These are phyloP conservation scores for Daldinia loculata DNA, from an alignment of 495 filamentous ascomycete genomes.

Conservation along the genomic window DNA sequence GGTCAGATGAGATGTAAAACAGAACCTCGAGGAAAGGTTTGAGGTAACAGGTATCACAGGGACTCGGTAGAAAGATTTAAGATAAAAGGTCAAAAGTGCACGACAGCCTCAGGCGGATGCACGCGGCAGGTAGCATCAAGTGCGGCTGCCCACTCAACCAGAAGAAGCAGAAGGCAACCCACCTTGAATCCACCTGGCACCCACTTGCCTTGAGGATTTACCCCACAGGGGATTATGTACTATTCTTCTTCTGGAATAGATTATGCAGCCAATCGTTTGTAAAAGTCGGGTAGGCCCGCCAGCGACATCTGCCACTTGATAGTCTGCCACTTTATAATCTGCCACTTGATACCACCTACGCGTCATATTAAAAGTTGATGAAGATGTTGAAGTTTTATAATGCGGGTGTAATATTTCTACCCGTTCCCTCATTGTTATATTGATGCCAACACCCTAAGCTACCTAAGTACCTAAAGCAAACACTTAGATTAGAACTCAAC, in stretches of 20 bases:
- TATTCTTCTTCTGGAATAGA: not conserved
- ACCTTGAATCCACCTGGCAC: slow-evolving; percentile 15
- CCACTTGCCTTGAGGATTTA: slow-evolving; percentile 6
- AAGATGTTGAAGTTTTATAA: too few relatives aligned
- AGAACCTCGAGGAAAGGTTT: slow-evolving; percentile 2
- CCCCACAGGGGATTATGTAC: slow-evolving; percentile 20
- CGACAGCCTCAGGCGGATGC: slow-evolving; percentile 24
- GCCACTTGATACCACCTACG: too few relatives aligned
- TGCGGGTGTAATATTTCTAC: too few relatives aligned
- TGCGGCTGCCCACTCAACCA: slow-evolving; percentile 32
- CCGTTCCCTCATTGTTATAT: too few relatives aligned
- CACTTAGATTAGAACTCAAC: not conserved
- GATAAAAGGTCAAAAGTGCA: slow-evolving; percentile 27
- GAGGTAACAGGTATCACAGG: slow-evolving; percentile 8
- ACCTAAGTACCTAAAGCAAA: not conserved
- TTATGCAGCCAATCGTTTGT: not conserved
- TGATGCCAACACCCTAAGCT: too few relatives aligned
- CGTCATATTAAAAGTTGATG: too few relatives aligned
- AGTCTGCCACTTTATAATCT: too few relatives aligned
- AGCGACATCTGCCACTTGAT: not conserved
- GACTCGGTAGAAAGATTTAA: slow-evolving; percentile 23
- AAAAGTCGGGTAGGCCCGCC: not conserved
- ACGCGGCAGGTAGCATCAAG: slow-evolving; percentile 38
- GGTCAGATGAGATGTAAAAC: slow-evolving; percentile 1
- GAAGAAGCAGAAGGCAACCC: slow-evolving; percentile 5